Base-by-base conservation (phyloP, 2,329 filamentous ascomycete genomes). In the Fusarium verrucosum region DNA sequence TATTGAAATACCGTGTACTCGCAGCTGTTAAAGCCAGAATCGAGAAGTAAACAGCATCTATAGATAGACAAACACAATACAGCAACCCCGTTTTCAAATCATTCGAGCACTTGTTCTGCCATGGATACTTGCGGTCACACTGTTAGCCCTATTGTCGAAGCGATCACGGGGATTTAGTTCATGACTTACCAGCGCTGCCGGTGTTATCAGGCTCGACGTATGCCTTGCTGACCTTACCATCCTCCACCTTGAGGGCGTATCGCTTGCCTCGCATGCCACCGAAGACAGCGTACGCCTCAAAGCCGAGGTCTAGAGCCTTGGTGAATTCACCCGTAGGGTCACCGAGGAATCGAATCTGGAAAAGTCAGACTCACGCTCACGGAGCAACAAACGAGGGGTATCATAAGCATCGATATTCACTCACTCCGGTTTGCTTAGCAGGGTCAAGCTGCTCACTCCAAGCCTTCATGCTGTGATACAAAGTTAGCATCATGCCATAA, bases 131-230 rank as follows among this genome's bases (percentile, higher is more conserved):
- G 9, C n/a, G 50, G 20, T 20, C 10, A 37, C 14, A 17, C 19
- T 7, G 16, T 64, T 43, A 64, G 60, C 17, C 16, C 41, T n/a
- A 13, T 9, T n/a, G 7, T 32, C 22, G 7, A 14, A 11, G 32
- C 11, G 5, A 22, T 32, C 4, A 33, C 19, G 7, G 30, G 37
- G 26, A 14, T 19, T 53, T 4, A 25, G n/a, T 6, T n/a, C n/a
- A 17, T 46, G 28, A 72, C 83, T 77, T 81, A 93, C 92, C 89
- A 67, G 89, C 83, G 44, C 93, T 85, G 30, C 92, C 92, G 35
- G 91, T 95, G 80, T 91, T 94, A 77, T 97, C 94, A 11, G 92
- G 89, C 83, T 97, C 94, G 49, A 97, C 87, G 71, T 92, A 87
- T 19, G 90, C 85, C 72, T 89, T 86, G 79, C 89, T 90, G 70